phyloP scores from a whole-genome alignment of 192 early-diverging fungal species.

The Fimicolochytrium jonesii region DNA sequence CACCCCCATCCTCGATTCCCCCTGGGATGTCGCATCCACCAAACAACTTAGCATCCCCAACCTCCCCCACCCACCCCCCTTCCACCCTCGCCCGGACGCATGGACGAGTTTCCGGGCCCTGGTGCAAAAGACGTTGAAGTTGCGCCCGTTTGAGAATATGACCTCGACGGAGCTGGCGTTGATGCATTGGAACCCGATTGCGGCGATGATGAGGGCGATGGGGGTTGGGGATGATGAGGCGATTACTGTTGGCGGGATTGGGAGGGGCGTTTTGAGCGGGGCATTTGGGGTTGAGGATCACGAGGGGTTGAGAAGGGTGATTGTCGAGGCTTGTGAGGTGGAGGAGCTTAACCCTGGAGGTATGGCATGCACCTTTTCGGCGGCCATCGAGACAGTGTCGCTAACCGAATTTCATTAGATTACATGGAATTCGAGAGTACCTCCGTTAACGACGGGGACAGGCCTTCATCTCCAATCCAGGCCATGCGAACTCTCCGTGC shows the following conservation, averaged over 20 bases:
- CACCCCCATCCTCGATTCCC: neutral
- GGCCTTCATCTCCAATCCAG: no score
- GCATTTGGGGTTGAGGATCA: neutral
- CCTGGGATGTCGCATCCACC: neutral
- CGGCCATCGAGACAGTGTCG: neutral
- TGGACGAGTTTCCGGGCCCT: conserved; percentile 14
- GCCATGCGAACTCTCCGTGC: no score
- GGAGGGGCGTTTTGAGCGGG: neutral
- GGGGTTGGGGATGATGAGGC: neutral
- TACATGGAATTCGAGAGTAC: no score
- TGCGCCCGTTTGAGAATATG: neutral
- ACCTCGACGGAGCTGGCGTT: neutral
- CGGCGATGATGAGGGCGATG: neutral
- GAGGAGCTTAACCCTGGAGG: no score
- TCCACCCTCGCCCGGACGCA: conserved; percentile 12
- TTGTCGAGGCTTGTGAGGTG: neutral
- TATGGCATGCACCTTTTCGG: neutral
- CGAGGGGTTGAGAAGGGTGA: neutral
- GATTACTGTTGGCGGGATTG: neutral
- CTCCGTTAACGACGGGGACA: no score
- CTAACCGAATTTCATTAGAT: no score
- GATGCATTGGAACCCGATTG: conserved; percentile 17
- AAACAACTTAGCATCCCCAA: conserved; percentile 9
- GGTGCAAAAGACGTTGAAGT: neutral
- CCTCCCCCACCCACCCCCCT: neutral